Evolutionary conservation across 2,329 filamentous ascomycete species (phyloP).

Genomic region (Nemania abortiva): DNA sequence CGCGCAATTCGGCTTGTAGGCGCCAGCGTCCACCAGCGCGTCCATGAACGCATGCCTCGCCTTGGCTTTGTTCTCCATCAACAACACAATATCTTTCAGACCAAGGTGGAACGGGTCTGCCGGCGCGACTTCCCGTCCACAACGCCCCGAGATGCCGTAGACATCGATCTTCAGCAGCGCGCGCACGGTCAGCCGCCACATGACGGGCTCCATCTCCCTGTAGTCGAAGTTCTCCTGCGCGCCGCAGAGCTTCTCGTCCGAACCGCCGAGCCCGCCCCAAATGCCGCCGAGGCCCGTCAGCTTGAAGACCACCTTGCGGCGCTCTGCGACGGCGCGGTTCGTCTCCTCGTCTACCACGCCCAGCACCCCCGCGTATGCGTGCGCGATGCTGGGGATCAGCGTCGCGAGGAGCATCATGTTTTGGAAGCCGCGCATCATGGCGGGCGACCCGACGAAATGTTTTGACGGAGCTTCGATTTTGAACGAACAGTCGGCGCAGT

Average conservation of each 20-base stretch:
- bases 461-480: slow-evolving; percentile 49
- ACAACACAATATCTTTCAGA: slow-evolving; percentile 65
- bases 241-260: slow-evolving; percentile 43
- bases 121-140: slow-evolving; percentile 30
- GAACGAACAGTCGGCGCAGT: slow-evolving; percentile 63
- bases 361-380: slow-evolving; percentile 68
- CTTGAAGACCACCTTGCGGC: slow-evolving; percentile 59
- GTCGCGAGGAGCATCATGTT: slow-evolving; percentile 70
- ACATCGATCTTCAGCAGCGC: slow-evolving; percentile 68
- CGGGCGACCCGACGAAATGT: slow-evolving; percentile 42
- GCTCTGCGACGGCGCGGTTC: slow-evolving; percentile 57
- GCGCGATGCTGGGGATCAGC: slow-evolving; percentile 68
- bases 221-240: slow-evolving; percentile 54
- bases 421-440: slow-evolving; percentile 65
- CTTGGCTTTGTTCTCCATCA: slow-evolving; percentile 65
- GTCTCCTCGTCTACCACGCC: slow-evolving; percentile 66
- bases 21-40: slow-evolving; percentile 57
- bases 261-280: slow-evolving; percentile 53
- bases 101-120: slow-evolving; percentile 57
- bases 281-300: slow-evolving; percentile 63
- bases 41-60: slow-evolving; percentile 65
- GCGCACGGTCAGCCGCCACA: slow-evolving; percentile 67
- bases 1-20: slow-evolving; percentile 46
- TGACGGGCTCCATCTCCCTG: slow-evolving; percentile 61
- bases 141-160: slow-evolving; percentile 60